These are phyloP conservation scores for Penicillium freii DNA, from an alignment of 2,329 filamentous ascomycete genomes.

Conservation along the genomic window DNA sequence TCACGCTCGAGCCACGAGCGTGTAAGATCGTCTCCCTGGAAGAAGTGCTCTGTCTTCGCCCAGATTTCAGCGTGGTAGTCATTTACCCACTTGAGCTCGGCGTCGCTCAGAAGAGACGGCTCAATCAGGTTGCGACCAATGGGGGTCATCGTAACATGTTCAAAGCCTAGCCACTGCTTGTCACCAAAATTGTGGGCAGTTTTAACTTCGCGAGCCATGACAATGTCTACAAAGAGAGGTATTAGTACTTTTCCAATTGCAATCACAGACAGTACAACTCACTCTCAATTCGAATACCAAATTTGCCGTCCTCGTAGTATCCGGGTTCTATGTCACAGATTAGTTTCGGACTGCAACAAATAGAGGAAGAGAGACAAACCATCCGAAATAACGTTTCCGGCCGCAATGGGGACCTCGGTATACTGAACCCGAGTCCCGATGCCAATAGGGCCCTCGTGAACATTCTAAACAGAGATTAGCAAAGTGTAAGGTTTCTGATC, in stretches of 20 bases:
- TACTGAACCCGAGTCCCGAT: constrained; percentile 91
- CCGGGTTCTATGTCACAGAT: constrained; percentile 65
- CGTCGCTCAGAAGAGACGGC: constrained; percentile 63
- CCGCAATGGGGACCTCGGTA: constrained; percentile 79
- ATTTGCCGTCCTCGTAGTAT: constrained; percentile 93
- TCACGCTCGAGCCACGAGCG: constrained; percentile 82
- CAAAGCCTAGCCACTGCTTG: constrained; percentile 90
- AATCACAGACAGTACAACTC: constrained; percentile 19
- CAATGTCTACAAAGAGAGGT: constrained; percentile 57
- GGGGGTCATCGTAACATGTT: constrained; percentile 95
- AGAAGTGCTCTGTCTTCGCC: constrained; percentile 75
- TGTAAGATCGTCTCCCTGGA: constrained; percentile 69
- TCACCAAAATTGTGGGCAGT: constrained; percentile 87
- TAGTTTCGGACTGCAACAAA: neutral
- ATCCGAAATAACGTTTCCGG: constrained; percentile 95
- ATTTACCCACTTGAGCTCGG: constrained; percentile 84
- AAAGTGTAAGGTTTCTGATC: neutral
- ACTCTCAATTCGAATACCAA: constrained; percentile 93
- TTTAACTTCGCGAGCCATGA: constrained; percentile 84
- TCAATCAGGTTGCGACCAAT: constrained; percentile 90
- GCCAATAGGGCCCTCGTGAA: constrained; percentile 95
- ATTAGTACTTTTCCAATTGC: constrained; percentile 7
- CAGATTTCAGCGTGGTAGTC: constrained; percentile 77
- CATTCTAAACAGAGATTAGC: constrained; percentile 57
- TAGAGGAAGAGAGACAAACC: constrained; percentile 33